Percentiles rank a stretch among this genome's conserved stretches.
These are phyloP conservation scores for Caryopteris hybrid DNA, from an alignment of 305 asterid genomes.

Conservation along the genomic window DNA sequence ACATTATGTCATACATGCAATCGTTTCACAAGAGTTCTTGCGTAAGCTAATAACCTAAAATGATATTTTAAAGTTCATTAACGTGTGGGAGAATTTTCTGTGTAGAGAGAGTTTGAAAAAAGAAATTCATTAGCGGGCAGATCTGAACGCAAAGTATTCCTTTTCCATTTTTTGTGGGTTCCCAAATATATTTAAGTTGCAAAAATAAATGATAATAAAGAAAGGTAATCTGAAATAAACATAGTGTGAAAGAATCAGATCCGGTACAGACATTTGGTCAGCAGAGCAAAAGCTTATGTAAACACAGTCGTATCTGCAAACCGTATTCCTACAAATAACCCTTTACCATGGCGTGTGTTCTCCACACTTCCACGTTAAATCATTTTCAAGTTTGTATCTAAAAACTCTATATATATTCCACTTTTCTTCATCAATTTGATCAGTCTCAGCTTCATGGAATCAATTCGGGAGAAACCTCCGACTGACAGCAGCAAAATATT, in stretches of 20 bases:
- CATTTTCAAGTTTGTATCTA: too few species aligned
- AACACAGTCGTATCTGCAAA: not conserved
- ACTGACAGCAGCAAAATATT: slow-evolving; percentile 6
- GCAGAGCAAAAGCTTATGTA: not conserved
- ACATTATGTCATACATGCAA: too few species aligned
- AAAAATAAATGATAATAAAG: not conserved
- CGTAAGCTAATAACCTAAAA: too few species aligned
- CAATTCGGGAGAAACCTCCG: slow-evolving; percentile 4
- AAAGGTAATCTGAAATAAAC: not conserved
- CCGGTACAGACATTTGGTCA: not conserved
- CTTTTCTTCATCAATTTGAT: not conserved
- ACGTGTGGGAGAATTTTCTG: too few species aligned
- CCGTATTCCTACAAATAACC: slow-evolving; percentile 19
- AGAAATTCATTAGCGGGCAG: too few species aligned
- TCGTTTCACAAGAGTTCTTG: too few species aligned
- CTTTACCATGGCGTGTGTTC: slow-evolving; percentile 29
- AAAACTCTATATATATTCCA: not conserved
- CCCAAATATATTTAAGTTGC: not conserved
- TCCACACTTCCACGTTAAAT: slow-evolving; percentile 33
- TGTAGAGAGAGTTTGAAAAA: too few species aligned
- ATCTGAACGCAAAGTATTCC: too few species aligned
- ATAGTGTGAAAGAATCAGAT: slow-evolving; percentile 25
- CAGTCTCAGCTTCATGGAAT: slow-evolving; percentile 3
- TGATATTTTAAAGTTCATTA: too few species aligned
- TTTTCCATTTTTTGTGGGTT: not conserved